Conservation (phyloP, 441 rosid genomes). For the Manihot esculenta region DNA sequence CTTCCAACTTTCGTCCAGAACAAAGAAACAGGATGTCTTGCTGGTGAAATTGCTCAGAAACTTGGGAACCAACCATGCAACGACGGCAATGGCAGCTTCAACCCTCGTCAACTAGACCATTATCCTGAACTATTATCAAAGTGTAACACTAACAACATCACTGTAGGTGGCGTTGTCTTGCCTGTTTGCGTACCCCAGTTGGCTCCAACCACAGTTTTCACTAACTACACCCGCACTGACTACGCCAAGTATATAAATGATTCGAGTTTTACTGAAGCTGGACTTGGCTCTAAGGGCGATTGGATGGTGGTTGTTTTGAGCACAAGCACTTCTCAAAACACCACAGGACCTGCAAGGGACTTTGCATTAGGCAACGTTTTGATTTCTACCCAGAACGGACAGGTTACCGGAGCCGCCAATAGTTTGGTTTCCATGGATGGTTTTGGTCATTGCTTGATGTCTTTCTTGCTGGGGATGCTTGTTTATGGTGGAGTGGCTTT, state of each 20-base stretch:
- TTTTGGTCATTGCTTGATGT: constrained; percentile 9
- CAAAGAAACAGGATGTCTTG: constrained; percentile 59
- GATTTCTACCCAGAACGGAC: constrained; percentile 26
- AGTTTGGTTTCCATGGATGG: constrained; percentile 18
- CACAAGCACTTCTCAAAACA: constrained; percentile 29
- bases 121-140: constrained; percentile 44
- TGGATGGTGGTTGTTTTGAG: constrained; percentile 72
- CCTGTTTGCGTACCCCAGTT: constrained; percentile 62
- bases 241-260: constrained; percentile 51
- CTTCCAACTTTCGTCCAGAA: constrained; percentile 48
- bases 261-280: constrained; percentile 53
- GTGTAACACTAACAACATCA: constrained; percentile 52
- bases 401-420: constrained; percentile 33
- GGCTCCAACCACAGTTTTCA: constrained; percentile 54
- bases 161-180: constrained; percentile 44
- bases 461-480: constrained; percentile 17
- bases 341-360: constrained; percentile 34
- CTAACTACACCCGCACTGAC: constrained; percentile 57
- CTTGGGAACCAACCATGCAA: constrained; percentile 51
- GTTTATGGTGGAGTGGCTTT: neutral
- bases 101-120: constrained; percentile 34
- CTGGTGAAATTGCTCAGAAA: constrained; percentile 49
- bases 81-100: constrained; percentile 11
- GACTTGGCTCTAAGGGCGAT: constrained; percentile 58
- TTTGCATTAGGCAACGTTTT: constrained; percentile 29